Percentiles rank a stretch among this genome's conserved stretches.
Conservation (phyloP, 2,329 filamentous ascomycete genomes). For the Cladosporium austrohemisphaericum region DNA sequence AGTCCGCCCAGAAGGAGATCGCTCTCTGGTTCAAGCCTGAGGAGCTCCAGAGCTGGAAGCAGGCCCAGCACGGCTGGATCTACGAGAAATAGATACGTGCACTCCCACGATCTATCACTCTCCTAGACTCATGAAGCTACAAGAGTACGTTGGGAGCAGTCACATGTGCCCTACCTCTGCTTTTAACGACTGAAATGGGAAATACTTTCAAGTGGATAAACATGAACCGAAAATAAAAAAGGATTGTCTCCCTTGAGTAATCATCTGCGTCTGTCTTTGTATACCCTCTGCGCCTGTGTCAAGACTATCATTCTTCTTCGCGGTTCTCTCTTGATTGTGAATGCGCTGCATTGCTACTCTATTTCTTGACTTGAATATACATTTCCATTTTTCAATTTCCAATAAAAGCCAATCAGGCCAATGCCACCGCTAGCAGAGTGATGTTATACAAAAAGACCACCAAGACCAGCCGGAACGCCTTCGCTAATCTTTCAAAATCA, state of each 20-base stretch:
- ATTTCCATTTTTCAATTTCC: no score
- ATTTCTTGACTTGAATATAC: no score
- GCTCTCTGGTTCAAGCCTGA: slow-evolving; percentile 93
- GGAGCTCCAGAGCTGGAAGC: slow-evolving; percentile 83
- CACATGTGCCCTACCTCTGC: background rate
- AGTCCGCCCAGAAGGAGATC: slow-evolving; percentile 99
- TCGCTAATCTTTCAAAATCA: slow-evolving; percentile 9
- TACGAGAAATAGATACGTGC: slow-evolving; percentile 71
- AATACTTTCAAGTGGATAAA: slow-evolving; percentile 1
- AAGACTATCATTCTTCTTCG: no score
- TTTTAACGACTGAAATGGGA: slow-evolving; percentile 13
- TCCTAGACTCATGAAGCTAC: background rate
- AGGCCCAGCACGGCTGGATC: slow-evolving; percentile 83
- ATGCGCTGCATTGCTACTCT: no score
- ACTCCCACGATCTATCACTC: background rate
- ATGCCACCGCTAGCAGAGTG: background rate
- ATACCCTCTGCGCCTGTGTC: background rate
- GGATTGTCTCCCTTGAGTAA: no score
- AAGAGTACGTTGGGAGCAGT: background rate
- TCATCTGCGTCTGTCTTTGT: background rate
- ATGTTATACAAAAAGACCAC: background rate
- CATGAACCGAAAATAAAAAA: background rate
- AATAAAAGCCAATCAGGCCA: no score
- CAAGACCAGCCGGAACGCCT: slow-evolving; percentile 7
- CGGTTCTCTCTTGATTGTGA: no score